These are phyloP conservation scores for Colletotrichum cereale DNA, from an alignment of 2,329 filamentous ascomycete genomes.

Conservation along the genomic window DNA sequence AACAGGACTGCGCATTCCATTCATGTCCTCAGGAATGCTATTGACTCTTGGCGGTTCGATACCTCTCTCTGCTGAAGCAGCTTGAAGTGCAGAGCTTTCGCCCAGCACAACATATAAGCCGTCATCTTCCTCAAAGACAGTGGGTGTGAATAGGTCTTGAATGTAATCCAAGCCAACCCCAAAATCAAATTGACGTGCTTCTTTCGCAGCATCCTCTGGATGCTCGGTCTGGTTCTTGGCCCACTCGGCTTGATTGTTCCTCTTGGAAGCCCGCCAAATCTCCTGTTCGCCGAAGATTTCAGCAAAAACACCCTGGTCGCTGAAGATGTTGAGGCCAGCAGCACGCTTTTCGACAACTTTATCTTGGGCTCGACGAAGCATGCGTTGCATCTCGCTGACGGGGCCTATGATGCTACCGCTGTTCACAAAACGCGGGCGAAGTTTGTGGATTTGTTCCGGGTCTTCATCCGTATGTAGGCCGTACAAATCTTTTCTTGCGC, in stretches of 20 bases:
- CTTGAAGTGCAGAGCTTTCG: slow-evolving; percentile 39
- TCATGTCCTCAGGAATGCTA: slow-evolving; percentile 44
- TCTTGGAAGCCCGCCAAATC: slow-evolving; percentile 33
- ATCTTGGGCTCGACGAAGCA: slow-evolving; percentile 42
- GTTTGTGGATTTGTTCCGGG: slow-evolving; percentile 30
- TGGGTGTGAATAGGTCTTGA: slow-evolving; percentile 48
- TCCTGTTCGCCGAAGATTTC: slow-evolving; percentile 49
- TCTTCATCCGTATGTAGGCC: slow-evolving; percentile 43
- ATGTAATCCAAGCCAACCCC: slow-evolving; percentile 47
- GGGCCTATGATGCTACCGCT: slow-evolving; percentile 49
- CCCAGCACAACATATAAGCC: slow-evolving; percentile 44
- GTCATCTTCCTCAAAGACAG: slow-evolving; percentile 46
- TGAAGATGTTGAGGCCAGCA: slow-evolving; percentile 40
- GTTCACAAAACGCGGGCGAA: slow-evolving; percentile 48
- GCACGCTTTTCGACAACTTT: slow-evolving; percentile 44
- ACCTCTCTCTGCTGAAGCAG: slow-evolving; percentile 41
- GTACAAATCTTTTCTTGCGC: slow-evolving; percentile 43
- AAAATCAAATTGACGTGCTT: slow-evolving; percentile 43
- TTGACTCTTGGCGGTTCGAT: slow-evolving; percentile 44
- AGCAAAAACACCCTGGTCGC: slow-evolving; percentile 50
- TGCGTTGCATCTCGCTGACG: slow-evolving; percentile 45
- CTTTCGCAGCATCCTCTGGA: not conserved
- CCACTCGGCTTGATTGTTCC: not conserved
- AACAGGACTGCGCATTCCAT: not conserved
- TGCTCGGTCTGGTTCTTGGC: not conserved